phyloP scores from a whole-genome alignment of 495 filamentous ascomycete species.

The Lasiosphaeria hispida region DNA sequence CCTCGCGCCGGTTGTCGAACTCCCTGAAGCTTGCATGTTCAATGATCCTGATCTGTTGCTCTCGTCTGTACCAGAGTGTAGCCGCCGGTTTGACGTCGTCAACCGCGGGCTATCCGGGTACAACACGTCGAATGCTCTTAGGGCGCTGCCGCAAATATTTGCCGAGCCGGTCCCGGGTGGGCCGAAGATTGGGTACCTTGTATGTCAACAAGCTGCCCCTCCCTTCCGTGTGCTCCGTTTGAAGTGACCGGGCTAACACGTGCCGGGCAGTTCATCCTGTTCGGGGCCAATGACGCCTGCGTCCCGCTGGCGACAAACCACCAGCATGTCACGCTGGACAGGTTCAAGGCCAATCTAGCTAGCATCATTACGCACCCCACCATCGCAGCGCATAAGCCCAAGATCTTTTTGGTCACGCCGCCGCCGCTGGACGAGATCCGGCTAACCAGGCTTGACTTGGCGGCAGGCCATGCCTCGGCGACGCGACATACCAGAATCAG shows the following conservation, averaged over 20 bases:
- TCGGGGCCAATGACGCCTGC: constrained; percentile 84
- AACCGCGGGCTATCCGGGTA: constrained; percentile 52
- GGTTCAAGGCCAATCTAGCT: constrained; percentile 69
- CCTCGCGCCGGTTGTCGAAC: background rate
- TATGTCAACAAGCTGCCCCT: constrained; percentile 34
- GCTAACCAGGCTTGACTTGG: constrained; percentile 51
- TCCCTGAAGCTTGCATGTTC: background rate
- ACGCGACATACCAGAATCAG: constrained; percentile 62
- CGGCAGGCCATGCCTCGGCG: constrained; percentile 45
- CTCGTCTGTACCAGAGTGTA: constrained; percentile 31
- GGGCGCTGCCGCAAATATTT: constrained; percentile 42
- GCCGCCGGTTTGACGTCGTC: constrained; percentile 47
- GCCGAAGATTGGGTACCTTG: constrained; percentile 61
- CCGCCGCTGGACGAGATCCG: constrained; percentile 79
- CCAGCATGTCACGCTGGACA: constrained; percentile 72
- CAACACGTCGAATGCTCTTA: constrained; percentile 47
- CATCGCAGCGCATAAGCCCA: constrained; percentile 65
- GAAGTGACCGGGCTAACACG: background rate
- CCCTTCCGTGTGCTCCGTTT: background rate
- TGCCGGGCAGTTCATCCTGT: constrained; percentile 65
- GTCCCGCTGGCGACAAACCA: constrained; percentile 52
- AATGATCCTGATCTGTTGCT: background rate
- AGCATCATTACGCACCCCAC: constrained; percentile 66
- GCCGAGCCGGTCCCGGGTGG: constrained; percentile 46
- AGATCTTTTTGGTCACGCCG: constrained; percentile 73